Evolutionary conservation across 2,329 filamentous ascomycete species (phyloP), one percentile per base, ranked within the genome.

Genomic region (Penicillium digitatum): DNA sequence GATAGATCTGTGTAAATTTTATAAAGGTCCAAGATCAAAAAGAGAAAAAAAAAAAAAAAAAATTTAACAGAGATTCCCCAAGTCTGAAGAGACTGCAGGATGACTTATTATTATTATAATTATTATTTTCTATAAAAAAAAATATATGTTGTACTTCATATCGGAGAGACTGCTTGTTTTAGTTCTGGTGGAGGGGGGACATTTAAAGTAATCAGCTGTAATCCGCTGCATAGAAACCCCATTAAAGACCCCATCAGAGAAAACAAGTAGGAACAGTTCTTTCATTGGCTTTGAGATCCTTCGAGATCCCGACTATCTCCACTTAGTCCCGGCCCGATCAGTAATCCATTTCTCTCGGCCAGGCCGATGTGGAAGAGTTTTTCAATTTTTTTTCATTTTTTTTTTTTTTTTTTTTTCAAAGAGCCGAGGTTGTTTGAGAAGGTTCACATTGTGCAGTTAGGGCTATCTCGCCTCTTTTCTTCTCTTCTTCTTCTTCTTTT

Each of bases 311-410:
- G 47, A 45, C 14, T 14, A 27, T 31, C 40, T 45, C 43, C 47
- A 55, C 52, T 34, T 37, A 54, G 10, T 40, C n/a, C 29, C 43
- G 47, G 52, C 47, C 52, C 52, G 52, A 51, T 55, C 48, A 51
- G 32, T 51, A 55, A 51, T 51, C 47, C 18, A 12, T 18, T 31
- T 24, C 31, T 24, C 31, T 50, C 52, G 52, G 52, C 9, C 29
- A 11, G 22, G n/a, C 27, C 39, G 46, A 44, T 32, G 26, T 31
- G 32, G 26, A 18, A 32, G 24, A 34, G 18, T 42, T 48, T 48
- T 47, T 32, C 12, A n/a, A n/a, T n/a, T n/a, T n/a, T n/a, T n/a
- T n/a, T n/a, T n/a, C n/a, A n/a, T n/a, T n/a, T n/a, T 42, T 48
- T 48, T 47, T 32, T 9, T 42, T 48, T 48, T 47, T 32, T 9